phyloP scores from a whole-genome alignment of 345 rosid species.

The Arabidopsis thaliana region TAIR10.1 NC_003074.8:7218501-7219000 shows the following conservation, averaged over 20 bases:
- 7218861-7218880: constrained; percentile 15
- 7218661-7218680: constrained; percentile 38
- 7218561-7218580: not conserved
- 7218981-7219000: no score
- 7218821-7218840: constrained; percentile 29
- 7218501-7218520: constrained; percentile 10
- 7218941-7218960: not conserved
- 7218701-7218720: constrained; percentile 33
- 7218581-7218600: not conserved
- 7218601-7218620: constrained; percentile 20
- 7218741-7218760: constrained; percentile 28
- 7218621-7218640: constrained; percentile 27
- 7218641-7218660: constrained; percentile 22
- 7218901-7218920: constrained; percentile 17
- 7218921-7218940: constrained; percentile 5
- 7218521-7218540: not conserved
- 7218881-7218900: constrained; percentile 22
- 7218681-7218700: constrained; percentile 23
- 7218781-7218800: not conserved
- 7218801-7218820: constrained; percentile 30
- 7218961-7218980: not conserved
- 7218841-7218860: constrained; percentile 31
- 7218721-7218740: constrained; percentile 21
- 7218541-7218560: constrained; percentile 10
- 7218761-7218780: constrained; percentile 5